Base-by-base conservation (phyloP, 1,284 basidiomycete species). In the Takashimella tepidaria region DNA sequence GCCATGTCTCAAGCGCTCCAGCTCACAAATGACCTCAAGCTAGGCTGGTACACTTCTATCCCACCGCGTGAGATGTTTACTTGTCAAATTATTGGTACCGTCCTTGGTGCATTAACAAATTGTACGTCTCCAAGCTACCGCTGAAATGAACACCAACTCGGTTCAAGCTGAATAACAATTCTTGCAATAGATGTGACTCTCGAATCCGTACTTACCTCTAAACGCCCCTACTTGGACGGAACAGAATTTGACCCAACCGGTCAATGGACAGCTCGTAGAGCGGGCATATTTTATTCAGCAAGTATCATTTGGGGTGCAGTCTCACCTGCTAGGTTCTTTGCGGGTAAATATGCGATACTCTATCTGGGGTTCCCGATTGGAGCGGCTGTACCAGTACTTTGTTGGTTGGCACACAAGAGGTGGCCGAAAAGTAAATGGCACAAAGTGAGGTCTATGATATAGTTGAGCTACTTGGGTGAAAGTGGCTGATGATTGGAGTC, bases 321-420 rank as follows among this genome's bases (percentile, higher is more conserved):
- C 4, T 75, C 76, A 0, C 78, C 78, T 0, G 63, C 64, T 1
- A 63, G 75, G 41, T 80, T 80, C 68, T 80, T 80, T 58, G 66
- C 70, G 2, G 79, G 78, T 13, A 68, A 72, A 23, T 80, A 80
- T 54, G 57, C 68, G 25, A 60, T 71, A 51, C 57, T 77, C 10
- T 77, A 77, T 53, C 59, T 72, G 2, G 79, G 79, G 6, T 80
- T 79, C 60, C 51, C 76, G 4, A 49, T 79, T 1, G 79, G 79
- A 2, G 73, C 74, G 0, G 19, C 73, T 0, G 64, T 77, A 0
- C 79, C 79, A 0, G 41, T 79, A 1, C 61, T 64, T 11, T 69
- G 70, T 13, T 79, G 73, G 67, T 62, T 68, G 20, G 73, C 78
- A 5, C 77, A 79, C 62, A 70, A 67, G 49, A 65, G 70, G 41